phyloP scores from a whole-genome alignment of 2,329 filamentous ascomycete genomes.

The Aspergillus sp. region DNA sequence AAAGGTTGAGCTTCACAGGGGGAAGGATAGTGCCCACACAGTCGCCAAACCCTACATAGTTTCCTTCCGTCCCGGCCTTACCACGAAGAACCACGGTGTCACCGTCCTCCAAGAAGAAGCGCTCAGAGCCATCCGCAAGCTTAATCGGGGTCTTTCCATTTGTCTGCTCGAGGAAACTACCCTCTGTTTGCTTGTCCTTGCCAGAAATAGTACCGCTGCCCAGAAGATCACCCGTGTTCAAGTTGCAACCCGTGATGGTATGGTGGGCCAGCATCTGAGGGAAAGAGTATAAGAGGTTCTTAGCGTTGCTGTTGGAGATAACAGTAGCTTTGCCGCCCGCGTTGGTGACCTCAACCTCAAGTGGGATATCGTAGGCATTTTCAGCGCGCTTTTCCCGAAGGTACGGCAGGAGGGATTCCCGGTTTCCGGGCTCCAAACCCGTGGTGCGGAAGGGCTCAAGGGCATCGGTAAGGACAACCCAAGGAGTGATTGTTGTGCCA shows the following conservation, averaged over 20 bases:
- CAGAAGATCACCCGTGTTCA: conserved; percentile 72
- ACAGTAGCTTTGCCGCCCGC: conserved; percentile 54
- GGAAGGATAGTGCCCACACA: conserved; percentile 64
- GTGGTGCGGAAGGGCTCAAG: conserved; percentile 64
- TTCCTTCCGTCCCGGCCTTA: conserved; percentile 63
- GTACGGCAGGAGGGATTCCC: conserved; percentile 59
- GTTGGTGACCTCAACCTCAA: conserved; percentile 60
- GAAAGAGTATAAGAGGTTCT: conserved; percentile 76
- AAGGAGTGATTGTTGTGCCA: conserved; percentile 72
- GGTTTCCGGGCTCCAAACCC: conserved; percentile 54
- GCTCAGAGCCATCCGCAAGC: conserved; percentile 64
- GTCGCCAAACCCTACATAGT: conserved; percentile 75
- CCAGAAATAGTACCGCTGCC: conserved; percentile 80
- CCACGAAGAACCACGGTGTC: conserved; percentile 69
- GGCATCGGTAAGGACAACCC: conserved; percentile 76
- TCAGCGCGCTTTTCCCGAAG: conserved; percentile 59
- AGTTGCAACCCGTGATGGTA: conserved; percentile 70
- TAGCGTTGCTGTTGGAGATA: conserved; percentile 61
- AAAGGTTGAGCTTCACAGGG: conserved; percentile 32
- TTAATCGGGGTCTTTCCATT: conserved; percentile 65
- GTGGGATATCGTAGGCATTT: conserved; percentile 66
- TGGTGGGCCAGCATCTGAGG: conserved; percentile 82
- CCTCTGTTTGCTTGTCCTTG: conserved; percentile 55
- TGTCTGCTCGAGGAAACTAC: conserved; percentile 71
- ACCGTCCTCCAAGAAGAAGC: conserved; percentile 72